These are phyloP conservation scores for Pythium folliculosum DNA, from an alignment of 352 stramenopile species.

Conservation along the genomic window DNA sequence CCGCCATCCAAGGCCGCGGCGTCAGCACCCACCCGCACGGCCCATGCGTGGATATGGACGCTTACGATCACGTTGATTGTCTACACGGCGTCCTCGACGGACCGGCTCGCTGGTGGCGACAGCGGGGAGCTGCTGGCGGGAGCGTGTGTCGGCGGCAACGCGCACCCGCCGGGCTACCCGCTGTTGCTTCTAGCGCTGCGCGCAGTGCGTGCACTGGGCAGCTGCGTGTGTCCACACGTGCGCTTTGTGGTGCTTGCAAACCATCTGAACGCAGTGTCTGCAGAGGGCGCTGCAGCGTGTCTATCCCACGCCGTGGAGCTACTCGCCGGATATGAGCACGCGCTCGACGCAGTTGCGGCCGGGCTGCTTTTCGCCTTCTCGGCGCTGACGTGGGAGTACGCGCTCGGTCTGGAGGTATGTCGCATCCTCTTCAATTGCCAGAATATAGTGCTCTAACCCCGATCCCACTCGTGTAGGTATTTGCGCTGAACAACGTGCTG, in stretches of 20 bases:
- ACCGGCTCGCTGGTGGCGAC: conserved; percentile 64
- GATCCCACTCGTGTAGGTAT: conserved; percentile 70
- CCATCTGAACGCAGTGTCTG: conserved; percentile 37
- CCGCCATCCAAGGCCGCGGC: no score
- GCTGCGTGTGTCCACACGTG: conserved; percentile 10
- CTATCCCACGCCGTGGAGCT: conserved; percentile 43
- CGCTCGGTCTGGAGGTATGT: conserved; percentile 55
- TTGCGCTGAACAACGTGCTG: conserved; percentile 94
- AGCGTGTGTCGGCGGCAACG: conserved; percentile 86
- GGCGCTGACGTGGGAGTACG: conserved; percentile 91
- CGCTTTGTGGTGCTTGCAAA: conserved; percentile 43
- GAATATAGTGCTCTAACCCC: no score
- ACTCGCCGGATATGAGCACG: conserved; percentile 16
- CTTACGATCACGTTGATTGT: conserved; percentile 19
- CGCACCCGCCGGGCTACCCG: conserved; percentile 93
- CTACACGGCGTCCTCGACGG: conserved; percentile 26
- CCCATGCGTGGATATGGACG: conserved; percentile 34
- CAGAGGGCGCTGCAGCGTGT: conserved; percentile 36
- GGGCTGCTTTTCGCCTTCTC: conserved; percentile 75
- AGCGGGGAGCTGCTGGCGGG: conserved; percentile 91
- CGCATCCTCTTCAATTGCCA: neutral
- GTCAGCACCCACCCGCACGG: neutral
- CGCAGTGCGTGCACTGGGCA: conserved; percentile 13
- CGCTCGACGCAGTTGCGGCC: conserved; percentile 35
- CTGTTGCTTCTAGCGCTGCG: conserved; percentile 80